These are phyloP conservation scores for Hypoxylon sp. DNA, from an alignment of 2,329 filamentous ascomycete genomes.

Conservation along the genomic window DNA sequence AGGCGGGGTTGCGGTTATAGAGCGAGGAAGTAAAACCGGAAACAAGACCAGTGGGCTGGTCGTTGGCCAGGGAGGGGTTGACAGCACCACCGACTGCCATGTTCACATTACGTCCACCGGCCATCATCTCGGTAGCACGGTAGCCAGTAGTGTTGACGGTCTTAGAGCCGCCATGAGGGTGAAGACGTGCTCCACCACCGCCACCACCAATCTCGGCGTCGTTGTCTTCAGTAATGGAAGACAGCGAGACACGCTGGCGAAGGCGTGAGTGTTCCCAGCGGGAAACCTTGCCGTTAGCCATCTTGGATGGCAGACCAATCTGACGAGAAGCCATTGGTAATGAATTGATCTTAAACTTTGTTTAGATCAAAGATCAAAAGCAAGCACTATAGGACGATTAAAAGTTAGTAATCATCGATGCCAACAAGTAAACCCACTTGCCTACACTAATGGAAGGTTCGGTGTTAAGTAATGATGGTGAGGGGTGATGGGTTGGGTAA, in stretches of 20 bases:
- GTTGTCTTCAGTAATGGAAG: not conserved
- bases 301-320: not conserved
- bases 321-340: not conserved
- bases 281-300: not conserved
- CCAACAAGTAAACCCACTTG: not conserved
- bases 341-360: not conserved
- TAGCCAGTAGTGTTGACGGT: not conserved
- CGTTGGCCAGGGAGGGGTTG: not conserved
- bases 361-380: not conserved
- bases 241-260: not conserved
- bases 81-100: not conserved
- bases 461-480: not conserved
- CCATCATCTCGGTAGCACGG: not conserved
- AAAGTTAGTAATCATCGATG: not conserved
- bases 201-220: not conserved
- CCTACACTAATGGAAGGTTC: not conserved
- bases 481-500: not conserved
- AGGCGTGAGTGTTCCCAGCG: slow-evolving; percentile 16
- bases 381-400: not conserved
- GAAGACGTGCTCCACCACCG: not conserved
- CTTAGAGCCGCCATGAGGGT: not conserved
- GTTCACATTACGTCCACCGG: not conserved
- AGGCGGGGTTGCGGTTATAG: not conserved
- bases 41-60: not conserved
- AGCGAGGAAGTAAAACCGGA: not conserved